Percentiles rank a stretch among this genome's conserved stretches.
Conservation (phyloP, 371 early-diverging fungal genomes). For the Chytridiales sp. region DNA sequence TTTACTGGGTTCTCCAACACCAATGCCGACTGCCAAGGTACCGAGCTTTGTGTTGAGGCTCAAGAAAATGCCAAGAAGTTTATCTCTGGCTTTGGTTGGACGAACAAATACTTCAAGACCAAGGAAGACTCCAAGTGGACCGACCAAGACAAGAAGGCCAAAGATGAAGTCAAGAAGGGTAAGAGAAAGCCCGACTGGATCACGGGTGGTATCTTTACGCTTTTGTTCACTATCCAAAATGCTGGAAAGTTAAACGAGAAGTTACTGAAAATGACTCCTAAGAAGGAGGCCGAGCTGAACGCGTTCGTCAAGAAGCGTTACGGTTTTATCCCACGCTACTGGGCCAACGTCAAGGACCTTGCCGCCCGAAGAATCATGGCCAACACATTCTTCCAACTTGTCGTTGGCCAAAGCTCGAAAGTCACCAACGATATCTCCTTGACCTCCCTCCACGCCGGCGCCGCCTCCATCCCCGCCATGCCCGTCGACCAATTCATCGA, state of each 20-base stretch:
- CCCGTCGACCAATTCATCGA: background rate
- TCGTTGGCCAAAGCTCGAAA: background rate
- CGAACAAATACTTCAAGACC: background rate
- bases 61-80: background rate
- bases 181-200: no score
- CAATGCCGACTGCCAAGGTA: background rate
- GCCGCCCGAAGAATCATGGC: background rate
- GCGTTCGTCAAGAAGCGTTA: no score
- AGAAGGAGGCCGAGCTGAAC: no score
- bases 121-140: background rate
- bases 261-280: no score
- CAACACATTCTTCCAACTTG: background rate
- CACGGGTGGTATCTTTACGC: no score
- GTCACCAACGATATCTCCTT: background rate
- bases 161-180: no score
- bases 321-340: no score
- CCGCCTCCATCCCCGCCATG: background rate
- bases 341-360: background rate
- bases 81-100: background rate
- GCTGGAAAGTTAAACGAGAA: no score
- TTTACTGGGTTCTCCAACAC: background rate
- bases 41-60: background rate
- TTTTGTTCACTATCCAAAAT: no score
- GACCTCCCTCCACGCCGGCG: background rate
- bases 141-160: background rate